Base-by-base conservation (phyloP, 1,139 yeast species). In the Candida anutae region DNA sequence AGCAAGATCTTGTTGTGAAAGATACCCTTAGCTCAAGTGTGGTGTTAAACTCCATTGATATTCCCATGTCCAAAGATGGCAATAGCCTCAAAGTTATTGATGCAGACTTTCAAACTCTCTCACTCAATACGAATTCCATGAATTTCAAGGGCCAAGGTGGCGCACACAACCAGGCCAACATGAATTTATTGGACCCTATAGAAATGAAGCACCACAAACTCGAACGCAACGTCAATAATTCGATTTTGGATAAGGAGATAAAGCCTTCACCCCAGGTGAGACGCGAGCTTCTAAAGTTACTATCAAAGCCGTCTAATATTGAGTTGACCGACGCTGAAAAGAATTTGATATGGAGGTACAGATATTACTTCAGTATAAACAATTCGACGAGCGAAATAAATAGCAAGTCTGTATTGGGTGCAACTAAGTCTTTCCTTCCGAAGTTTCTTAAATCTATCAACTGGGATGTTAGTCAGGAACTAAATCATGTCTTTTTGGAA, bases 181-280 rank as follows among this genome's bases (percentile, higher is more conserved):
- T 17, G 19, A 27, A 15, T 24, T 35, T 45, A 85, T 77, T 46
- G 82, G 94, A 87, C 43, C 95, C 95, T 1, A 78, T 90, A 13
- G 98, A 90, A 47, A 69, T 77, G 36, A 93, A 90, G 48, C 85
- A 81, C 47, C 75, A 94, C 39, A 75, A 80, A 36, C 55, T 90
- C 28, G 94, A 87, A 39, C 77, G 97, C 52, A 62, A 62, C 31
- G 74, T 83, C 28, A 84, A 82, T 45, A 74, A 79, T 32, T 72
- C 87, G 1, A 69, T 82, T 16, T 54, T 84, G 20, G 97, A 88
- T 48, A 78, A 76, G 41, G 95, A 87, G 34, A 62, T 84, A 29
- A 87, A 88, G 44, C 98, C 98, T 1, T 80, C 93, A 13, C 82
- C 95, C 2, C 81, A 78, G 42, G 64, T 80, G 22, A 64, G 96